Base-by-base conservation (phyloP, 257 asterid species). In the Lycium ferocissimum region DNA sequence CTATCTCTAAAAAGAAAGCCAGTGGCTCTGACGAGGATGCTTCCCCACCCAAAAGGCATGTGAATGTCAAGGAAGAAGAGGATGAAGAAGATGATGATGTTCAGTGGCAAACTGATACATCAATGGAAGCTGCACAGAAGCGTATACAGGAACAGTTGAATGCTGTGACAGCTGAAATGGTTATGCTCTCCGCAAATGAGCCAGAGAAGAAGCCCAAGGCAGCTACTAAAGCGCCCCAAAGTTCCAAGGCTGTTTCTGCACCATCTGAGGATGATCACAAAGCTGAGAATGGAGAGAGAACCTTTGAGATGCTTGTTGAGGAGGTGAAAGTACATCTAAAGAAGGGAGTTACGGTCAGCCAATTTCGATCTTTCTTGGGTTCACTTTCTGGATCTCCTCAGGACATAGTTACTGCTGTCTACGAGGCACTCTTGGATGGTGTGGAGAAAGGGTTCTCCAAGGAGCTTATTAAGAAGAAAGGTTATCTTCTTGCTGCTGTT, bases 91-190 rank as follows among this genome's bases (percentile, higher is more conserved):
- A 87, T 35, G 89, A 80, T 22, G 89, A 81, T 53, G 85, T 87
- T 72, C 80, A 59, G 71, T 87, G 89, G 89, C 89, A 87, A 65
- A 87, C 87, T n/a, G 89, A 87, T 73, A 87, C 87, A 18, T 87
- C 89, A 6, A 17, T 75, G 80, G 89, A 40, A 81, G 89, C 89
- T 20, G 89, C 89, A 2, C 80, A 79, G 38, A 76, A 80, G 33
- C 85, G 85, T n/a, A 84, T 87, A 17, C 89, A 87, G 18, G 89
- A 87, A 43, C 89, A 87, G 72, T 63, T 87, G 70, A 87, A 72
- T 63, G 76, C 87, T 8, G 89, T 81, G 33, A 87, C 89, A 2
- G 82, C 87, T 62, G 83, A 75, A 61, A 87, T 87, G 89, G 89
- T 87, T 59, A 84, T 87, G 87, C 89, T 87, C 13, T 61, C 89